These are phyloP conservation scores for Evernia prunastri DNA, from an alignment of 495 filamentous ascomycete genomes.

Conservation along the genomic window DNA sequence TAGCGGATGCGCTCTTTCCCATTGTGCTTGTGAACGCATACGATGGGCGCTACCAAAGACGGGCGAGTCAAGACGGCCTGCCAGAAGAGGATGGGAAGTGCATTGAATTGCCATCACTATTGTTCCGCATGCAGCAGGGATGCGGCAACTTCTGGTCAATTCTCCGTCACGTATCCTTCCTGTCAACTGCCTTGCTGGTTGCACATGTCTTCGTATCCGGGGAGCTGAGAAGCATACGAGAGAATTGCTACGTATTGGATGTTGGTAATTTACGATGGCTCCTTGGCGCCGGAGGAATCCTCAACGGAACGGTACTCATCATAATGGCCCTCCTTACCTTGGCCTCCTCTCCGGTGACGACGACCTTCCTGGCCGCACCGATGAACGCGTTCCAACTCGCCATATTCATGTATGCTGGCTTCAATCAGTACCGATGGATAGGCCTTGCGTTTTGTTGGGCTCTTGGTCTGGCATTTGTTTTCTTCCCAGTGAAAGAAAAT, in stretches of 20 bases:
- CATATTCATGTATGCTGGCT: constrained; percentile 6
- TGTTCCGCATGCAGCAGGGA: not conserved
- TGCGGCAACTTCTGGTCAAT: constrained; percentile 10
- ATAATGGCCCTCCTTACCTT: constrained; percentile 4
- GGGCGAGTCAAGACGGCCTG: not conserved
- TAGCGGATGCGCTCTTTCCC: constrained; percentile 14
- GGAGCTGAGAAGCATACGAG: constrained; percentile 8
- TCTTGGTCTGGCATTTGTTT: not conserved
- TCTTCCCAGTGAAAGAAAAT: not conserved
- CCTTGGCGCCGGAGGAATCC: constrained; percentile 1
- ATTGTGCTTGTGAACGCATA: constrained; percentile 5
- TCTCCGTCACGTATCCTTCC: constrained; percentile 12
- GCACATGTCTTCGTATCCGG: constrained; percentile 11
- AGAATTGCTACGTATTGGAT: constrained; percentile 20
- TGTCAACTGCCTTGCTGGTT: constrained; percentile 5
- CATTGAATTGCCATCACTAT: not conserved
- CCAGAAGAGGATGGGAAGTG: not conserved
- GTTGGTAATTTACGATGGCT: not conserved
- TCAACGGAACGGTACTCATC: not conserved
- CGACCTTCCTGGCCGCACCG: not conserved
- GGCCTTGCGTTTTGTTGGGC: constrained; percentile 1
- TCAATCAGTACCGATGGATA: constrained; percentile 1
- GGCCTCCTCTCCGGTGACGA: not conserved
- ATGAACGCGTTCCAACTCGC: constrained; percentile 12
- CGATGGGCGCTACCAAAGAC: not conserved